These are phyloP conservation scores for Pseudogymnoascus sp. DNA, from an alignment of 2,329 filamentous ascomycete genomes.

Conservation along the genomic window DNA sequence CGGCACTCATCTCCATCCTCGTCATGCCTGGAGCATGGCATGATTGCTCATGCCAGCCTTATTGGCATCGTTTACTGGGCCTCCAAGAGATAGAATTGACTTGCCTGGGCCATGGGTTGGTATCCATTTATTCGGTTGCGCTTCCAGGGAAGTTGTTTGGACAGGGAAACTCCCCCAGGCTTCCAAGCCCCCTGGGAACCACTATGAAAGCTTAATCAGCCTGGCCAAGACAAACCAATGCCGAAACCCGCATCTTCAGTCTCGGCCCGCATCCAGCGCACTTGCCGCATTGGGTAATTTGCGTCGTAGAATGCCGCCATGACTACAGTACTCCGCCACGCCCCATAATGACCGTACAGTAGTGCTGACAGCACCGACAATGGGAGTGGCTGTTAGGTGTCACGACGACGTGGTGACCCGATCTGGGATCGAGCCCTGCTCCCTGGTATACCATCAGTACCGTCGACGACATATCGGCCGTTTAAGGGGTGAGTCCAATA, in stretches of 20 bases:
- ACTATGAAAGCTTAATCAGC: neutral
- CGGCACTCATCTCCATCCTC: neutral
- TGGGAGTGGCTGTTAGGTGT: neutral
- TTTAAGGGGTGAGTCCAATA: neutral
- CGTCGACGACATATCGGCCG: neutral
- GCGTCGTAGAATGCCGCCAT: neutral
- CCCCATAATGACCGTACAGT: neutral
- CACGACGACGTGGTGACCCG: neutral
- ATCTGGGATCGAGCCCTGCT: neutral
- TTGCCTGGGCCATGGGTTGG: neutral
- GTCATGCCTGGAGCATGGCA: neutral
- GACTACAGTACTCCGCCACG: neutral
- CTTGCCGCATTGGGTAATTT: neutral
- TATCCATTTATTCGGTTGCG: neutral
- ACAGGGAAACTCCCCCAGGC: neutral
- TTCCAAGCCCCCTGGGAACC: neutral
- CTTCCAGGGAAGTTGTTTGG: neutral
- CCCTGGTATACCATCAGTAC: too few relatives aligned
- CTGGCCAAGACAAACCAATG: neutral
- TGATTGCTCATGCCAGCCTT: slow-evolving; percentile 1
- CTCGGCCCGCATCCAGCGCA: neutral
- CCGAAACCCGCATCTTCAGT: neutral
- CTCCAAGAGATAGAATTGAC: neutral
- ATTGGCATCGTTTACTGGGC: neutral
- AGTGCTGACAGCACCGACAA: neutral